phyloP scores from a whole-genome alignment of 768 basidiomycete species.

The Atractiella rhizophila region DNA sequence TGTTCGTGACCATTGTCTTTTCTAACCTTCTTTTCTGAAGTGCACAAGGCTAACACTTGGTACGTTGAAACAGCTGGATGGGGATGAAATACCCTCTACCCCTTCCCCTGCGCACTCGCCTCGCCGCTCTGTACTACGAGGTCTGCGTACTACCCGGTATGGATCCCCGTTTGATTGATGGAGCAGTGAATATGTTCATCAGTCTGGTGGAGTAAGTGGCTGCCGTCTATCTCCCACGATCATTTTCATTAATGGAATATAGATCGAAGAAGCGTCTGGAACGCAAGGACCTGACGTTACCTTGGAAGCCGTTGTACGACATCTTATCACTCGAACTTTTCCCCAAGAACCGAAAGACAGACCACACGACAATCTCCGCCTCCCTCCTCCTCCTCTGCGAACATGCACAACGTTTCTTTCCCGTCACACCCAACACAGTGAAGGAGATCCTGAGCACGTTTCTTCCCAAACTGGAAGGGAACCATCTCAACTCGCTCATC shows the following conservation, averaged over 20 bases:
- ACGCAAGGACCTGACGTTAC: conserved; percentile 52
- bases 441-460: conserved; percentile 73
- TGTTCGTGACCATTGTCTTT: too few relatives aligned
- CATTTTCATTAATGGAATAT: conserved; percentile 1
- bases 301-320: conserved; percentile 55
- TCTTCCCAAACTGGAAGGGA: conserved; percentile 50
- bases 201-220: conserved; percentile 19
- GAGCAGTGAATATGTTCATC: conserved; percentile 36
- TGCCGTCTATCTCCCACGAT: conserved; percentile 17
- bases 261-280: conserved; percentile 49
- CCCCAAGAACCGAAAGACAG: conserved; percentile 27
- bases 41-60: too few relatives aligned
- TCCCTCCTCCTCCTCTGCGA: conserved; percentile 23
- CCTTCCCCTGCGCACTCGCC: conserved; percentile 42
- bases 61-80: conserved; percentile 46
- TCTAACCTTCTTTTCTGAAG: too few relatives aligned
- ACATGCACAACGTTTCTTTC: conserved; percentile 51
- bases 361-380: conserved; percentile 22
- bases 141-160: conserved; percentile 42
- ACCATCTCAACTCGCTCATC: conserved; percentile 40
- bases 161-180: conserved; percentile 40
- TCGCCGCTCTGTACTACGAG: conserved; percentile 57
- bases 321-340: conserved; percentile 50
- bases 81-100: conserved; percentile 71
- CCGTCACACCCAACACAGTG: conserved; percentile 57